phyloP scores from a whole-genome alignment of 805 yeast species.

The Candida nitratophila region DNA sequence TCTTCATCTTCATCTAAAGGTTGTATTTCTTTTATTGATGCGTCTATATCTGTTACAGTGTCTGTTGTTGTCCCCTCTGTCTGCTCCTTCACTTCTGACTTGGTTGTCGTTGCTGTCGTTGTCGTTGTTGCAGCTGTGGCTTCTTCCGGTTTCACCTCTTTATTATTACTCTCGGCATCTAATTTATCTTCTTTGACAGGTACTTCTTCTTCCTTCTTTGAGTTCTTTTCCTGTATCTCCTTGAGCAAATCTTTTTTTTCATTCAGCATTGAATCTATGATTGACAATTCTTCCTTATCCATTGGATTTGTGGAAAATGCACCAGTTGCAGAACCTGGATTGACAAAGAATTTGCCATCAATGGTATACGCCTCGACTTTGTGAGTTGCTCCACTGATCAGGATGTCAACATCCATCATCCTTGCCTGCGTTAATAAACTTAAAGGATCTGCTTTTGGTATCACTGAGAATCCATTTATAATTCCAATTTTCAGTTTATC shows the following conservation, averaged over 20 bases:
- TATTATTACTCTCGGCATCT: too few species aligned
- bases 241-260: constrained; percentile 5
- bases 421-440: constrained; percentile 78
- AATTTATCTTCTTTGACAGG: background rate
- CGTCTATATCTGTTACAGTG: background rate
- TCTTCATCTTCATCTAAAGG: constrained; percentile 10
- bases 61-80: background rate
- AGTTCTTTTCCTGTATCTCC: background rate
- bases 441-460: constrained; percentile 84
- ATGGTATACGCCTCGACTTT: constrained; percentile 87
- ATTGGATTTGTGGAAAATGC: constrained; percentile 68
- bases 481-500: constrained; percentile 78
- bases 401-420: constrained; percentile 83
- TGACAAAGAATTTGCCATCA: constrained; percentile 90
- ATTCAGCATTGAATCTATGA: constrained; percentile 25
- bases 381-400: constrained; percentile 92
- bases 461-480: constrained; percentile 74
- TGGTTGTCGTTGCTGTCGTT: too few species aligned
- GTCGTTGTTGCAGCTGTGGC: constrained; percentile 6
- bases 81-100: background rate
- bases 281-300: constrained; percentile 41
- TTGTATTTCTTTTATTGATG: background rate
- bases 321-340: constrained; percentile 96
- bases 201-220: constrained; percentile 5
- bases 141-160: constrained; percentile 9